phyloP scores from a whole-genome alignment of 305 asterid genomes.

The Stenogyne calaminthoides region DNA sequence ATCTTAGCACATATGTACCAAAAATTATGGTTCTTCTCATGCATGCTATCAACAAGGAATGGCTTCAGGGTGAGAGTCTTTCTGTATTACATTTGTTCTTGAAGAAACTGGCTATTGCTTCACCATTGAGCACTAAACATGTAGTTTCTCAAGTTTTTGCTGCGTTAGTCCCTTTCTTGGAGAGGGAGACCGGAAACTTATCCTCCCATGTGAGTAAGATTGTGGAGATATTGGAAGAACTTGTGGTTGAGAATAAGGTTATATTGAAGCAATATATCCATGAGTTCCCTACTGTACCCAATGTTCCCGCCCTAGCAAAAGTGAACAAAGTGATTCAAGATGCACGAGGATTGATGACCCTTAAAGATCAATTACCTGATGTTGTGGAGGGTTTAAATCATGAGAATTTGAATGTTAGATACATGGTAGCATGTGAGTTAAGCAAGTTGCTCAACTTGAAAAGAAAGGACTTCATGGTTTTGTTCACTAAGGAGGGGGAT shows the following conservation, averaged over 20 bases:
- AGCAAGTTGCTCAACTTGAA: conserved; percentile 74
- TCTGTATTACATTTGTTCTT: conserved; percentile 81
- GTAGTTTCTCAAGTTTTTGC: conserved; percentile 98
- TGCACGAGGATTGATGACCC: conserved; percentile 74
- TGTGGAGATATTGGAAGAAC: conserved; percentile 93
- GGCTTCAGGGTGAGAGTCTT: conserved; percentile 84
- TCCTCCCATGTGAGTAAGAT: conserved; percentile 58
- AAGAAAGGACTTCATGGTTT: conserved; percentile 69
- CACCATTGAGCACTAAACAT: conserved; percentile 91
- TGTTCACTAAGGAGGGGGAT: conserved; percentile 77
- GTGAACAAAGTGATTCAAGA: conserved; percentile 87
- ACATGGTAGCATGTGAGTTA: conserved; percentile 95
- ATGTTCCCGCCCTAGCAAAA: conserved; percentile 76
- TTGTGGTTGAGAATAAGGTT: conserved; percentile 72
- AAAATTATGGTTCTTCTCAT: conserved; percentile 98
- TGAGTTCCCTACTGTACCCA: conserved; percentile 92
- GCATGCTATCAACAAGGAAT: conserved; percentile 86
- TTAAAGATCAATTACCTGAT: conserved; percentile 85
- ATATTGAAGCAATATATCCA: conserved; percentile 72
- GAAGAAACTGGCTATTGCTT: conserved; percentile 71
- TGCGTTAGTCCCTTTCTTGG: conserved; percentile 89
- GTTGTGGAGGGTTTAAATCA: conserved; percentile 87
- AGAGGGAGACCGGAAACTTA: conserved; percentile 65
- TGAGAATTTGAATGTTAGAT: conserved; percentile 92
- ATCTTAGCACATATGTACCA: conserved; percentile 89